phyloP scores from a whole-genome alignment of 257 asterid species.

The Linaria vulgaris region DNA sequence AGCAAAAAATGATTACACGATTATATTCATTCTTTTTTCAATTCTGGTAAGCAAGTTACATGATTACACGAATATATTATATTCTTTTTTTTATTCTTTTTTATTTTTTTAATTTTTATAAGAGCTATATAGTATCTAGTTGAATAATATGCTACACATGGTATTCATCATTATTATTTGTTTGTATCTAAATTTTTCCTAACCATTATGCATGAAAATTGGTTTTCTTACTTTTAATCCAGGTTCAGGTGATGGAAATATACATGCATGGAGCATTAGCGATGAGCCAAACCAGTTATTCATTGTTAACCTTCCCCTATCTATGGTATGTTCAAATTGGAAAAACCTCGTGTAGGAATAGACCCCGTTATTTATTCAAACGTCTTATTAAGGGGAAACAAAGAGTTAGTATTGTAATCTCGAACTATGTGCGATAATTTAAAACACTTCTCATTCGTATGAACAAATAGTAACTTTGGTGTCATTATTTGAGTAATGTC shows the following conservation, averaged over 20 bases:
- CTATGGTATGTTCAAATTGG: not conserved
- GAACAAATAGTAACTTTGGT: not conserved
- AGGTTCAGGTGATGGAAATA: conserved; percentile 94
- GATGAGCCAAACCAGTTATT: conserved; percentile 64
- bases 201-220: conserved; percentile 11
- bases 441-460: not conserved
- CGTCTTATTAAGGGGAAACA: not conserved
- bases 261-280: conserved; percentile 80
- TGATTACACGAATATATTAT: no score
- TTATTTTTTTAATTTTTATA: no score
- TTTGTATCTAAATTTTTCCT: not conserved
- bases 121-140: no score
- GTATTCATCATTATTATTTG: not conserved
- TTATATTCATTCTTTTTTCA: no score
- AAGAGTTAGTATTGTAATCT: not conserved
- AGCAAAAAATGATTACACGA: no score
- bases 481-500: no score
- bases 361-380: no score
- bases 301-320: not conserved
- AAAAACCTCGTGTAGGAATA: no score
- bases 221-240: conserved; percentile 22
- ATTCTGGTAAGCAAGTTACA: no score
- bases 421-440: no score
- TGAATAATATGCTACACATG: not conserved
- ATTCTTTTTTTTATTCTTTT: no score